Evolutionary conservation across 129 eudicot species (phyloP).

Genomic region (Mikania micrantha): DNA sequence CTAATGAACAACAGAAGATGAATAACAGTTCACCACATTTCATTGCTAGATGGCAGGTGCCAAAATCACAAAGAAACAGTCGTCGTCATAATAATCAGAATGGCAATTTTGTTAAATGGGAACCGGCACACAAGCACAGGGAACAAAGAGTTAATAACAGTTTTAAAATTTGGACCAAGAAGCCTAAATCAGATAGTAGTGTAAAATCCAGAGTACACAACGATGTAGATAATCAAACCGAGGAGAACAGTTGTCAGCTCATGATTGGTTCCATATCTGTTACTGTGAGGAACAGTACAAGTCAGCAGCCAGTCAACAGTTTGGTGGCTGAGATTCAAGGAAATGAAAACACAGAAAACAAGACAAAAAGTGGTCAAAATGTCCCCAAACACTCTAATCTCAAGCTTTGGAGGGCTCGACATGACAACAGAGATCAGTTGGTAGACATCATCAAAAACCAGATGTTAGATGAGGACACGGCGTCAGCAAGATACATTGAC

Average conservation of each 20-base stretch:
- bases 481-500: slow-evolving; percentile 24
- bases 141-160: slow-evolving; percentile 40
- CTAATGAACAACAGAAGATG: slow-evolving; percentile 23
- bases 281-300: slow-evolving; percentile 29
- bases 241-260: slow-evolving; percentile 41
- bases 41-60: slow-evolving; percentile 51
- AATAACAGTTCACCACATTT: slow-evolving; percentile 25
- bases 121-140: slow-evolving; percentile 36
- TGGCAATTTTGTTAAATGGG: slow-evolving; percentile 40
- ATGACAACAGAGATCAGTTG: slow-evolving; percentile 24
- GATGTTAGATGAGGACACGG: slow-evolving; percentile 24
- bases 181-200: slow-evolving; percentile 35
- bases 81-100: slow-evolving; percentile 33
- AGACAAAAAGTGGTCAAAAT: slow-evolving; percentile 23
- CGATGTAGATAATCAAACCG: slow-evolving; percentile 30
- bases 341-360: slow-evolving; percentile 18
- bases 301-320: slow-evolving; percentile 23
- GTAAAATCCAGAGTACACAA: slow-evolving; percentile 23
- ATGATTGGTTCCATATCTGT: slow-evolving; percentile 88
- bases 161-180: slow-evolving; percentile 61
- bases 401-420: slow-evolving; percentile 46
- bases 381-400: slow-evolving; percentile 25
- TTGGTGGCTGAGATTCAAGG: slow-evolving; percentile 26
- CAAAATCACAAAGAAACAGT: slow-evolving; percentile 39
- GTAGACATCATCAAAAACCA: slow-evolving; percentile 26